Percentiles rank a stretch among this genome's conserved stretches.
These are phyloP conservation scores for Sphaceloma murrayae DNA, from an alignment of 2,329 filamentous ascomycete genomes.

Conservation along the genomic window DNA sequence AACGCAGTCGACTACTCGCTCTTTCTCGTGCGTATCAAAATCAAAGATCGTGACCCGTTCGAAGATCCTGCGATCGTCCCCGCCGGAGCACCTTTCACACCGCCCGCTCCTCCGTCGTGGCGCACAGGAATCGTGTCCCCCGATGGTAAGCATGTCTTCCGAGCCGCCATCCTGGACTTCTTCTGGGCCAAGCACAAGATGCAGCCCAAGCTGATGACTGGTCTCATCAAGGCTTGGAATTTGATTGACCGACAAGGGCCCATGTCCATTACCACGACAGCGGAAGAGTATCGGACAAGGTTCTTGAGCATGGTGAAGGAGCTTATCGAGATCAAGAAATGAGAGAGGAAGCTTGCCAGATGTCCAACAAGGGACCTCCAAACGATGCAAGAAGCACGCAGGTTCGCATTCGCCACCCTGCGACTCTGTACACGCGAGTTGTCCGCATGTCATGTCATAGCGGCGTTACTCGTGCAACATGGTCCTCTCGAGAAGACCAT, in stretches of 20 bases:
- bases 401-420: too few species aligned
- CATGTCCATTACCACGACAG: constrained; percentile 65
- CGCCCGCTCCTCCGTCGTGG: constrained; percentile 40
- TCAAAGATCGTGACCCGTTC: constrained; percentile 7
- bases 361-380: background rate
- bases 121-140: constrained; percentile 51
- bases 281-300: constrained; percentile 54
- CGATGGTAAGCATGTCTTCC: constrained; percentile 58
- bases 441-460: too few species aligned
- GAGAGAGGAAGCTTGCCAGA: constrained; percentile 1
- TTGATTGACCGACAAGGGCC: constrained; percentile 53
- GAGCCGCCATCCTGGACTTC: constrained; percentile 61
- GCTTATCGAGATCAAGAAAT: constrained; percentile 30
- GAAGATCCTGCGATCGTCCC: constrained; percentile 28
- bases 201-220: constrained; percentile 56
- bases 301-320: constrained; percentile 45
- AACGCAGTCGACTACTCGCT: constrained; percentile 69
- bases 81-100: constrained; percentile 27
- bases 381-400: background rate
- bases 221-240: constrained; percentile 48
- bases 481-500: background rate
- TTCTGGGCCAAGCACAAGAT: constrained; percentile 69
- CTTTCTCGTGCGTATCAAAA: constrained; percentile 54
- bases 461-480: background rate
- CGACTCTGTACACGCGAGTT: too few species aligned